These are phyloP conservation scores for Acacia confusa DNA, from an alignment of 306 rosid species.

Conservation along the genomic window DNA sequence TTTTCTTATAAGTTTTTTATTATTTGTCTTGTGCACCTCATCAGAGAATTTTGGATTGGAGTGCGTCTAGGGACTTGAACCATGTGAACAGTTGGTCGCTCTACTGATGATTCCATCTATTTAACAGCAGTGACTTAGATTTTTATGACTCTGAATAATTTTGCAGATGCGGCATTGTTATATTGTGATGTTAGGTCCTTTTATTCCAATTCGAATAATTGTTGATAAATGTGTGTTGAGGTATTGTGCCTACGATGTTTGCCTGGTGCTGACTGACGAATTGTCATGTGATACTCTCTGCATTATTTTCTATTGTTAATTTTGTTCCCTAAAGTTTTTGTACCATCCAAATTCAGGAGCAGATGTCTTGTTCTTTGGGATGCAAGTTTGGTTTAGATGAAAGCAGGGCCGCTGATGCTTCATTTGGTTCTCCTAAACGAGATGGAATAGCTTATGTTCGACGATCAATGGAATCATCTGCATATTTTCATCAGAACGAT, in stretches of 20 bases:
- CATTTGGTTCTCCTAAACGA: slow-evolving; percentile 54
- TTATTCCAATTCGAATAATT: neutral
- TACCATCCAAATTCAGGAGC: slow-evolving; percentile 51
- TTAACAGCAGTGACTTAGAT: neutral
- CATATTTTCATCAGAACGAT: slow-evolving; percentile 71
- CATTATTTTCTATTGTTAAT: neutral
- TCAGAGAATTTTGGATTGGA: neutral
- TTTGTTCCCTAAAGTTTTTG: slow-evolving; percentile 7
- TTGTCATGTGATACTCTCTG: neutral
- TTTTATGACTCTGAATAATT: neutral
- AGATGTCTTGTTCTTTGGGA: slow-evolving; percentile 72
- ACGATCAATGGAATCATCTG: slow-evolving; percentile 90
- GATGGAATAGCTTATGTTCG: slow-evolving; percentile 60
- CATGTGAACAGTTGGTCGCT: neutral
- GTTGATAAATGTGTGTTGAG: neutral
- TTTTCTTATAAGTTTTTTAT: slow-evolving; percentile 14
- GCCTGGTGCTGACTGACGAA: neutral
- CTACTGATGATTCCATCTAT: neutral
- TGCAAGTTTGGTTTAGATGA: slow-evolving; percentile 63
- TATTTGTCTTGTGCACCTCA: neutral
- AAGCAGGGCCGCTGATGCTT: slow-evolving; percentile 59
- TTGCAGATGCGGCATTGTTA: neutral
- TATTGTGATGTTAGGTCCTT: neutral
- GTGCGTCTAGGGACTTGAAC: neutral
- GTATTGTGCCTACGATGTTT: neutral